Evolutionary conservation across 768 basidiomycete species (phyloP).

Genomic region (Steccherinum ochraceum): DNA sequence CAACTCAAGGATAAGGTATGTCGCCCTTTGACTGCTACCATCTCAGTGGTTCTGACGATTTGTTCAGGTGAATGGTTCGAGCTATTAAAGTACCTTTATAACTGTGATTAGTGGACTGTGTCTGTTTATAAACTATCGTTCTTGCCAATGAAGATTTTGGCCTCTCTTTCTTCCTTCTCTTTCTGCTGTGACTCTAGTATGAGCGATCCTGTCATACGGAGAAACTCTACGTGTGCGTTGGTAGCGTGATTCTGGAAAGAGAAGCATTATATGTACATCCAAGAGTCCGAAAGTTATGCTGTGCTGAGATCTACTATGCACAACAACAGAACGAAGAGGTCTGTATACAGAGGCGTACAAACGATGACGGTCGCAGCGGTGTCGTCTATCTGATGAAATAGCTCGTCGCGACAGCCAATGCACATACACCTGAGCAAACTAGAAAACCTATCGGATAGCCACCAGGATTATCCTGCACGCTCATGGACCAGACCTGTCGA

Average conservation of each 20-base stretch:
- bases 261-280: not conserved
- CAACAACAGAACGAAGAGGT: not conserved
- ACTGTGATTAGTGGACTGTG: not conserved
- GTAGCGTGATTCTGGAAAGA: not conserved
- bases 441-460: constrained; percentile 77
- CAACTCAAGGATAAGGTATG: constrained; percentile 85
- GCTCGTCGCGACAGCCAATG: constrained; percentile 59
- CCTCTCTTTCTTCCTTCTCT: not conserved
- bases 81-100: constrained; percentile 9
- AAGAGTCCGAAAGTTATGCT: not conserved
- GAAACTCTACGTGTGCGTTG: no score
- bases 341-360: not conserved
- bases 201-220: no score
- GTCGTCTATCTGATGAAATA: constrained; percentile 56
- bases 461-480: constrained; percentile 58
- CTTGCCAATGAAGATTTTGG: not conserved
- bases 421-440: constrained; percentile 55
- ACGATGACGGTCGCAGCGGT: no score
- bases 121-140: not conserved
- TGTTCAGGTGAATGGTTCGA: constrained; percentile 17
- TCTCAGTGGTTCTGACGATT: not conserved
- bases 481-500: constrained; percentile 67
- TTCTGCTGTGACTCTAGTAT: no score
- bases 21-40: not conserved
- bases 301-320: not conserved